These are phyloP conservation scores for Anaeromyces robustus DNA, from an alignment of 192 early-diverging fungal species.

Conservation along the genomic window DNA sequence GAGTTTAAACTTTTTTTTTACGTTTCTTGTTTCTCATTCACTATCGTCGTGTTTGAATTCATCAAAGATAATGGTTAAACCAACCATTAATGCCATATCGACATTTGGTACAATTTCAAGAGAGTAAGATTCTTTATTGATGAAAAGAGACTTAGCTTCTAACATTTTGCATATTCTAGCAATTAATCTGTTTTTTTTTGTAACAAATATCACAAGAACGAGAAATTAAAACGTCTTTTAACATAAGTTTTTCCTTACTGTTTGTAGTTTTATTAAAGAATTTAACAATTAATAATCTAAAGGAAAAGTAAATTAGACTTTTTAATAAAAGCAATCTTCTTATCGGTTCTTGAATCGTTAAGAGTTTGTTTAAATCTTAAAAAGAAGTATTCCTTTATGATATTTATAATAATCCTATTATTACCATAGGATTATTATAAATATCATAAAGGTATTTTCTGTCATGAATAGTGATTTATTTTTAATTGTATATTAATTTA, in stretches of 20 bases:
- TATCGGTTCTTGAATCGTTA: not conserved
- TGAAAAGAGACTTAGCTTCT: not conserved
- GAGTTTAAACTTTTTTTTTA: too few relatives aligned
- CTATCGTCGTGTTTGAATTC: not conserved
- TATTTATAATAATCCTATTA: too few relatives aligned
- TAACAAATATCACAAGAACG: not conserved
- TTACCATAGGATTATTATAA: not conserved
- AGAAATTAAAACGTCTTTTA: not conserved
- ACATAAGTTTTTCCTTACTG: not conserved
- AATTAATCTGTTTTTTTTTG: not conserved
- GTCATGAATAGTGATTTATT: not conserved
- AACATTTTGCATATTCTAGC: not conserved
- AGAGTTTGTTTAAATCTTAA: not conserved
- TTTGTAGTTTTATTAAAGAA: not conserved
- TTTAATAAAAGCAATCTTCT: not conserved
- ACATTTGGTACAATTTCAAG: not conserved
- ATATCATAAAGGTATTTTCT: not conserved
- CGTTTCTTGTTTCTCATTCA: too few relatives aligned
- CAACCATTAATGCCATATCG: not conserved
- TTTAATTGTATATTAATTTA: too few relatives aligned
- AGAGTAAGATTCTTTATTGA: not conserved
- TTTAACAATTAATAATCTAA: not conserved
- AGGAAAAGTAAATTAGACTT: not conserved
- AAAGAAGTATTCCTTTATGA: not conserved
- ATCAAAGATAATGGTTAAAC: not conserved